Conservation (phyloP, 352 stramenopile genomes). For the Phytopythium delawarense region DNA sequence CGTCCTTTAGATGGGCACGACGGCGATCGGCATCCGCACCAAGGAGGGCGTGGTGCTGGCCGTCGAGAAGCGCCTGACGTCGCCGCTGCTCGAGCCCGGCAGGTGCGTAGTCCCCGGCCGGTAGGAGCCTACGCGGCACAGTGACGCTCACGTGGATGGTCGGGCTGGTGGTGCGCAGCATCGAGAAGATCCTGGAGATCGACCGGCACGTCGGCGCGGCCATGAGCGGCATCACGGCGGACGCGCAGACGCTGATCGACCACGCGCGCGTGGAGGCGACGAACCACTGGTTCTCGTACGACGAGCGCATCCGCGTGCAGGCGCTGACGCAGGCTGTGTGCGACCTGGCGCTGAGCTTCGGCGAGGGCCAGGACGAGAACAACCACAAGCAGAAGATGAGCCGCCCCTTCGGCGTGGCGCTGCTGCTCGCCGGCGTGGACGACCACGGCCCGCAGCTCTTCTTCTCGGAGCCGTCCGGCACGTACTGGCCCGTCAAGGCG, state of each 20-base stretch:
- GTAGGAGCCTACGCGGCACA: background rate
- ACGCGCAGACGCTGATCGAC: constrained; percentile 98
- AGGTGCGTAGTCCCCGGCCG: constrained; percentile 34
- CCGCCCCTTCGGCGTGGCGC: constrained; percentile 97
- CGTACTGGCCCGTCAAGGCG: constrained; percentile 98
- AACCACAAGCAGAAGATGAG: constrained; percentile 98
- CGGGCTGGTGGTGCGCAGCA: constrained; percentile 49
- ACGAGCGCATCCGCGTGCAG: constrained; percentile 98
- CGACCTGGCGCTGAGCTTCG: constrained; percentile 97
- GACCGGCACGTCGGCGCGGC: constrained; percentile 97
- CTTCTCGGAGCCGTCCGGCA: constrained; percentile 97
- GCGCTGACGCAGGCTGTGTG: constrained; percentile 98
- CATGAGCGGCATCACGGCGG: constrained; percentile 98
- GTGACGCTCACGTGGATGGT: constrained; percentile 1
- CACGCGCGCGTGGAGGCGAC: constrained; percentile 98
- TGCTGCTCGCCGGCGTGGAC: constrained; percentile 97
- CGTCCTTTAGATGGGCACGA: constrained; percentile 91
- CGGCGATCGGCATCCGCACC: constrained; percentile 97
- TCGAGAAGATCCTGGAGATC: constrained; percentile 99
- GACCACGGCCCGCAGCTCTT: constrained; percentile 93
- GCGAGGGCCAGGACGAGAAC: constrained; percentile 90
- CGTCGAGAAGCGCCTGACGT: constrained; percentile 98
- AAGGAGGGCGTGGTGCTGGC: constrained; percentile 97
- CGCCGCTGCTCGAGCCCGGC: constrained; percentile 92
- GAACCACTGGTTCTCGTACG: constrained; percentile 98